Base-by-base conservation (phyloP, 768 basidiomycete genomes). In the Auricularia auricula-judae region DNA sequence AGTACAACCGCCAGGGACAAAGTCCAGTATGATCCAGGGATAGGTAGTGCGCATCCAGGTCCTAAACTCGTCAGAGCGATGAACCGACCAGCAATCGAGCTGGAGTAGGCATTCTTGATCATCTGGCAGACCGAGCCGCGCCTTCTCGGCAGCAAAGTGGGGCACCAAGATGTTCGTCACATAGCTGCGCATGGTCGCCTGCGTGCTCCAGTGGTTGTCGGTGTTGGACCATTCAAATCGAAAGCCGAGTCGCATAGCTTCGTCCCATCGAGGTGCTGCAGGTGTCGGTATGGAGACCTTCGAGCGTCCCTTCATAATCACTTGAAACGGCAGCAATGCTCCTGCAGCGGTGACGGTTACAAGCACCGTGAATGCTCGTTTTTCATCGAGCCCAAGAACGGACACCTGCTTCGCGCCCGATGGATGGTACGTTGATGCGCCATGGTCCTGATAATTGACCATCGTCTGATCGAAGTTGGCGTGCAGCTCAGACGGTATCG, bases 391-490 rank as follows among this genome's bases (percentile, higher is more conserved):
- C 0, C 80, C 78, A 2, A 73, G 51, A 1, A 70, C 64, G 0
- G 68, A 51, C 2, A 80, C 76, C 62, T 81, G 80, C 63, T 75
- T 74, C 0, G 69, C 64, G 0, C 77, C 75, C 0, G 36, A 66
- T 29, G 68, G 36, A 4, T 68, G 64, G 53, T 71, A 74, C 0
- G 72, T 74, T 8, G 58, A 44, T 14, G 62, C 65, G n/a, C 65
- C 62, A 0, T 64, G 56, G 4, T 65, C 65, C 34, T 70, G 64
- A 34, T 70, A 8, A 0, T 72, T 29, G 7, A 72, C 47, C 39
- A 78, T 74, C 3, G 74, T 77, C 62, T 80, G 79, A 67, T 81
- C 77, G 0, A 68, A 66, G 64, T 80, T 77, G 54, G 76, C 74
- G 4, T 63, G 61, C 2, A 78, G 69, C 1, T 18, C 67, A 1